These are phyloP conservation scores for Agaricus blazei DNA, from an alignment of 768 basidiomycete species.

Conservation along the genomic window DNA sequence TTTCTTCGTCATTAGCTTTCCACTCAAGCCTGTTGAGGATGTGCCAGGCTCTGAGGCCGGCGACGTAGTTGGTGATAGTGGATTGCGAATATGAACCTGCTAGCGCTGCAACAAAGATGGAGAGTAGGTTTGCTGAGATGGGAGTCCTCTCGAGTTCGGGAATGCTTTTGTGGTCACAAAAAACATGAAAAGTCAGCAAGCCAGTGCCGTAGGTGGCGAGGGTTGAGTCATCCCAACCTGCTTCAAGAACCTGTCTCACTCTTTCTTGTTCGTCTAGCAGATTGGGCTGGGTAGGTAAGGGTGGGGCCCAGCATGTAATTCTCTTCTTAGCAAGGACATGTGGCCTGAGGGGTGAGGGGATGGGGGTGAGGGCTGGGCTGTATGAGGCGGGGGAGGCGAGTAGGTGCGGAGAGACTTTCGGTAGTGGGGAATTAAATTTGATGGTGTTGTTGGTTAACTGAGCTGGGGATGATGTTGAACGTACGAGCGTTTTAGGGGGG, in stretches of 20 bases:
- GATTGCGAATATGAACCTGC: constrained; percentile 15
- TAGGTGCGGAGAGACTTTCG: constrained; percentile 19
- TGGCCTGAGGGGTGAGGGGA: constrained; percentile 15
- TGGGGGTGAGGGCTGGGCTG: constrained; percentile 16
- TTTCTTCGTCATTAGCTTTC: constrained; percentile 6
- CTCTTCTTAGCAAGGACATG: constrained; percentile 20
- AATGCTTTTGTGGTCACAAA: constrained; percentile 22
- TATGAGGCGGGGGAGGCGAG: constrained; percentile 21
- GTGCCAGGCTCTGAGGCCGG: constrained; percentile 29
- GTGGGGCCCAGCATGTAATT: constrained; percentile 18
- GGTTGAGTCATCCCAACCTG: constrained; percentile 20
- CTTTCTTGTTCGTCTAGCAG: background rate
- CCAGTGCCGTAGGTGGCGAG: constrained; percentile 25
- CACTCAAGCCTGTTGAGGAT: constrained; percentile 19
- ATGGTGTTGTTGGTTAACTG: too few relatives aligned
- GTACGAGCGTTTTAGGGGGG: too few relatives aligned
- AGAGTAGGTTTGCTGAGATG: constrained; percentile 14
- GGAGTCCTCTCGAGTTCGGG: constrained; percentile 25
- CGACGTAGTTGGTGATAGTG: constrained; percentile 18
- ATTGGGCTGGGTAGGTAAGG: background rate
- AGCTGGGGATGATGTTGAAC: too few relatives aligned
- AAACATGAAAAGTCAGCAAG: constrained; percentile 28
- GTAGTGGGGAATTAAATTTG: background rate
- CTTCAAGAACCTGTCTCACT: background rate
- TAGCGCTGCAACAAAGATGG: constrained; percentile 21